Conservation (phyloP, 2,329 filamentous ascomycete species). For the Exophiala sideris region DNA sequence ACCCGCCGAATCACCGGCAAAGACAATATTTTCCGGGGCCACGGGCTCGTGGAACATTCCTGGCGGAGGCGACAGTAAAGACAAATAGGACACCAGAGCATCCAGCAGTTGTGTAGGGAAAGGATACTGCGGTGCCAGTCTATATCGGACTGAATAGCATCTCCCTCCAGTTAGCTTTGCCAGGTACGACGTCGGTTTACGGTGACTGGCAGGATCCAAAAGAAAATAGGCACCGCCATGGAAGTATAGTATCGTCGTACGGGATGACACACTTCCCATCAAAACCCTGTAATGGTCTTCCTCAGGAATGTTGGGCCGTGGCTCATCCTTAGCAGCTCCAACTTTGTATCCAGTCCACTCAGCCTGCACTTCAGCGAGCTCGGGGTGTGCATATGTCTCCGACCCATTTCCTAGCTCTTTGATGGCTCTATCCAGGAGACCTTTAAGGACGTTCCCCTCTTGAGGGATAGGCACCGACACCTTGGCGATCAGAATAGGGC, state of each 20-base stretch:
- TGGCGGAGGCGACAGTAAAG: conserved; percentile 43
- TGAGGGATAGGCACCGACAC: conserved; percentile 59
- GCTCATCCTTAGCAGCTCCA: conserved; percentile 37
- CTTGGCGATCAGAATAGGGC: conserved; percentile 76
- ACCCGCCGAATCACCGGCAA: conserved; percentile 48
- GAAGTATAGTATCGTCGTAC: conserved; percentile 45
- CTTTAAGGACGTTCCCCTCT: conserved; percentile 37
- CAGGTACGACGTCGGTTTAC: conserved; percentile 36
- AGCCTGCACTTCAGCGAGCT: conserved; percentile 38
- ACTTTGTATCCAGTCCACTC: conserved; percentile 46
- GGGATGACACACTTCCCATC: conserved; percentile 38
- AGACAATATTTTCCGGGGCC: conserved; percentile 42
- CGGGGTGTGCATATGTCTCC: conserved; percentile 39
- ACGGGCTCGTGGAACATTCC: conserved; percentile 43
- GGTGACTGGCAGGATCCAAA: conserved; percentile 45
- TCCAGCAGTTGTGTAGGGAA: conserved; percentile 48
- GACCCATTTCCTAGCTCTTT: conserved; percentile 37
- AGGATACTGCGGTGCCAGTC: conserved; percentile 46
- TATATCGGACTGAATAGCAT: conserved; percentile 45
- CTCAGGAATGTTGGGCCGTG: conserved; percentile 42
- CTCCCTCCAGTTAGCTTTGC: conserved; percentile 39
- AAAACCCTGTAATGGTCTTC: conserved; percentile 41
- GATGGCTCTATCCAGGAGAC: conserved; percentile 39
- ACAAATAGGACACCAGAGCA: conserved; percentile 46
- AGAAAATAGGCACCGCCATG: conserved; percentile 47